Conservation (phyloP, 2,329 filamentous ascomycete genomes). For the Coleophoma eucalyptorum region DNA sequence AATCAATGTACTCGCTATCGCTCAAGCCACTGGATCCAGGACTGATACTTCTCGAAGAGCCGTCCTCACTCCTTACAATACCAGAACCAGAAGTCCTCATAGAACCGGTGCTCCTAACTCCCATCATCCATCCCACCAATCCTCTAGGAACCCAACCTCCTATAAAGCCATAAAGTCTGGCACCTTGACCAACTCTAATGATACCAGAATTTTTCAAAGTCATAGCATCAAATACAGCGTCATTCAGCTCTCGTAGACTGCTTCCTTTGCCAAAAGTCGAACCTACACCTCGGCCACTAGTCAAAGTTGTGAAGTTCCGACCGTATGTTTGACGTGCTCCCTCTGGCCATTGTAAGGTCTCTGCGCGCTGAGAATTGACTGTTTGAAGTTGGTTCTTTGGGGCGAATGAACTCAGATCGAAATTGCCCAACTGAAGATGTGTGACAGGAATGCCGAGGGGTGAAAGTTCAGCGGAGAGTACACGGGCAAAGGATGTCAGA, state of each 20-base stretch:
- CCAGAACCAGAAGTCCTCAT: not conserved
- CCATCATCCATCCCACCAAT: constrained; percentile 92
- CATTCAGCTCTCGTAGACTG: constrained; percentile 74
- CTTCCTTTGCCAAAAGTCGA: constrained; percentile 42
- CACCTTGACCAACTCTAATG: constrained; percentile 80
- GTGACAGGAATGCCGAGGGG: constrained; percentile 75
- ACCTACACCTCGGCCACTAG: constrained; percentile 39
- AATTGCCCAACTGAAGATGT: constrained; percentile 86
- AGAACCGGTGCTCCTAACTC: constrained; percentile 53
- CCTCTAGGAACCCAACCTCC: constrained; percentile 74
- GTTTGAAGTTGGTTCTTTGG: constrained; percentile 35
- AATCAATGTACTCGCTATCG: constrained; percentile 22
- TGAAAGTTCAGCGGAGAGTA: constrained; percentile 74
- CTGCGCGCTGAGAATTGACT: constrained; percentile 41
- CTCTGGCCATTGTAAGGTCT: constrained; percentile 62
- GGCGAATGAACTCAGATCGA: constrained; percentile 73
- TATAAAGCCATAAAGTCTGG: constrained; percentile 79
- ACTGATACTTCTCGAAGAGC: not conserved
- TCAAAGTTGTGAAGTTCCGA: constrained; percentile 56
- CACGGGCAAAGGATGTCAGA: constrained; percentile 80
- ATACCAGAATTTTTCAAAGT: constrained; percentile 54
- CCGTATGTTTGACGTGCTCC: constrained; percentile 57
- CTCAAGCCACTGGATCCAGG: constrained; percentile 9
- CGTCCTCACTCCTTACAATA: not conserved
- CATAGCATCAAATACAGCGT: constrained; percentile 86